These are phyloP conservation scores for Mycena capillaripes DNA, from an alignment of 768 basidiomycete genomes.

Conservation along the genomic window DNA sequence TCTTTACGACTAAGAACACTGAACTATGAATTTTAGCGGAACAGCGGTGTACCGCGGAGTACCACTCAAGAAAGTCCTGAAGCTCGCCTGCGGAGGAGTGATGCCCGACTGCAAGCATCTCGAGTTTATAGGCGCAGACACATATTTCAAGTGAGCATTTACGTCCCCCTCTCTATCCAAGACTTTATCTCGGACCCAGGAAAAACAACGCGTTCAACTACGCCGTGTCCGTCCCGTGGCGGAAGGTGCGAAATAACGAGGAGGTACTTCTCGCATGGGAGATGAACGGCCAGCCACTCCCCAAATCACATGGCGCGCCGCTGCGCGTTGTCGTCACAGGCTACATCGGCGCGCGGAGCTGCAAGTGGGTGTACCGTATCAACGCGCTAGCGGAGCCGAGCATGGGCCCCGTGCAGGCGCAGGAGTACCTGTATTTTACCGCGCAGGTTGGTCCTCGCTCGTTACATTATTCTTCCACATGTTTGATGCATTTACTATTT, in stretches of 20 bases:
- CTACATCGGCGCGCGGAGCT: conserved; percentile 67
- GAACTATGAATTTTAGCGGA: conserved; percentile 47
- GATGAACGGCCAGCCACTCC: conserved; percentile 63
- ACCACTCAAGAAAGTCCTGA: conserved; percentile 66
- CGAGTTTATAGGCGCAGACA: conserved; percentile 71
- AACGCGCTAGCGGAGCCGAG: conserved; percentile 64
- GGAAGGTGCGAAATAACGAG: conserved; percentile 61
- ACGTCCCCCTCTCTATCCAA: neutral
- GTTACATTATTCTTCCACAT: neutral
- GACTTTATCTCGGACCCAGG: conserved; percentile 33
- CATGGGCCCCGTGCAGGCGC: conserved; percentile 64
- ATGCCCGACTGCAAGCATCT: conserved; percentile 62
- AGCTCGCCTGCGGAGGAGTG: conserved; percentile 65
- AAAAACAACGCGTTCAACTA: conserved; percentile 53
- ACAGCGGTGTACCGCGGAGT: conserved; percentile 68
- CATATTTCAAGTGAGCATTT: conserved; percentile 63
- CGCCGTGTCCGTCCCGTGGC: conserved; percentile 64
- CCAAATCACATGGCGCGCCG: conserved; percentile 66
- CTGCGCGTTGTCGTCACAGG: conserved; percentile 66
- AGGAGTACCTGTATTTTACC: conserved; percentile 68
- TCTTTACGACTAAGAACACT: neutral
- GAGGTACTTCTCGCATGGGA: conserved; percentile 69
- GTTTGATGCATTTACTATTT: neutral
- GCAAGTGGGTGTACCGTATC: conserved; percentile 68
- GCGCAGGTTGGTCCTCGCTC: conserved; percentile 50